Evolutionary conservation across 345 rosid genomes (phyloP), one percentile per base, ranked within the genome.

Genomic region (Populus alba): DNA sequence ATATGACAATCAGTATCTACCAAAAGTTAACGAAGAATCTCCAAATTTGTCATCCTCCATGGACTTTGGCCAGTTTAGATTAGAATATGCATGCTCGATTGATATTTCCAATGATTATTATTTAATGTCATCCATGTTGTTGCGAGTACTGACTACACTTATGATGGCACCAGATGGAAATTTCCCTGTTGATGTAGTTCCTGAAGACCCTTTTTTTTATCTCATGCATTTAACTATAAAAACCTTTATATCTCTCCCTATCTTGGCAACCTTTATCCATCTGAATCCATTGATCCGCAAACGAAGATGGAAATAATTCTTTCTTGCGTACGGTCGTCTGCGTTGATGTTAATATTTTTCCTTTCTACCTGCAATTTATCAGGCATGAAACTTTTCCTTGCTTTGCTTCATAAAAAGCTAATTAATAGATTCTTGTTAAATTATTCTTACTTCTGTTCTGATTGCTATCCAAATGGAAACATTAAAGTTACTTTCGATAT

Each of bases 401-500:
- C 68, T 59, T 49, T n/a, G 20, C n/a, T 16, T 3, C 6, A 1
- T 59, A 22, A 39, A 66, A 18, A 33, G 49, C 35, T 39, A 71
- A 9, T 47, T 39, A 71, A 9, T 47, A 57, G 27, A 43, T n/a
- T 71, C 2, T 57, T 53, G 51, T 33, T 59, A 37, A 63, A 31
- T 72, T n/a, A 45, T 27, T 25, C 22, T 7, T 1, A 8, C 39
- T 15, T 16, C 8, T 66, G 16, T 17, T 27, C 37, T 29, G 38
- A 27, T 4, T 33, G 37, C 6, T 15, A 91, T 83, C 95, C 91
- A 8, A 76, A 73, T 5, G 92, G 95, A 59, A 83, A 87, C 74
- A 83, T 88, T 77, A 85, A 89, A 15, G 83, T 88, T 49, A 85
- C 86, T 49, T 86, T 89, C 2, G 91, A 91, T 71, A 81, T 88